Base-by-base conservation (phyloP, 148 eudicot genomes). In the Spergularia bocconei region DNA sequence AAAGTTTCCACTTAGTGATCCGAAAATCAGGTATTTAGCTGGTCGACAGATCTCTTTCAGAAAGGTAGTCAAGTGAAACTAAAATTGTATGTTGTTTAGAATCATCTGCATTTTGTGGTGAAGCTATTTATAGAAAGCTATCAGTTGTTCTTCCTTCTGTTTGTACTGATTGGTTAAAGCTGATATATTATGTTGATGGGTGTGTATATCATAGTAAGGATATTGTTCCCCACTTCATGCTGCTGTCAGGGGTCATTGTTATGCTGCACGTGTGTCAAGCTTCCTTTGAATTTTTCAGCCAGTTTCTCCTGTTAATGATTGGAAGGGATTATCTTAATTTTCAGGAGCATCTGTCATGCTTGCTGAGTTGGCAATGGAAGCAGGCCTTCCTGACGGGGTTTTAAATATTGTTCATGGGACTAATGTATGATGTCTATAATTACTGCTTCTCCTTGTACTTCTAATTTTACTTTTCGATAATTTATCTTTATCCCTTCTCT, bases 341-440 rank as follows among this genome's bases (percentile, higher is more conserved):
- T 19, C 81, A 95, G 99, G 99, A 75, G 97, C 99, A 60, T 90
- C 96, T 36, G 79, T 95, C 71, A 79, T 92, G 84, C 94, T 95
- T 65, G 97, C 99, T 16, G 90, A 95, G 87, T 82, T 95, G 78
- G 99, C 99, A 15, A 87, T 86, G 92, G 99, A 95, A 85, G 99
- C 99, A 81, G 99, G 99, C 82, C 84, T 95, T 67, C 99, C 99
- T 58, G 86, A 86, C 62, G 99, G 99, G 68, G 99, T 95, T 47
- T 81, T 92, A 65, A 95, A 92, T 82, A 87, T 95, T 77, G 97
- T 95, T 67, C 97, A 92, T 79, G 99, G 99, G 67, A 90, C 99
- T 76, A 80, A 89, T 84, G 99, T 95, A 92, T 78, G 91, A 64
- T 71, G 52, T 71, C 39, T 21, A 17, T 48, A 63, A 41, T 14